These are phyloP conservation scores for Penicillium coprophilum DNA, from an alignment of 495 filamentous ascomycete species.

Conservation along the genomic window DNA sequence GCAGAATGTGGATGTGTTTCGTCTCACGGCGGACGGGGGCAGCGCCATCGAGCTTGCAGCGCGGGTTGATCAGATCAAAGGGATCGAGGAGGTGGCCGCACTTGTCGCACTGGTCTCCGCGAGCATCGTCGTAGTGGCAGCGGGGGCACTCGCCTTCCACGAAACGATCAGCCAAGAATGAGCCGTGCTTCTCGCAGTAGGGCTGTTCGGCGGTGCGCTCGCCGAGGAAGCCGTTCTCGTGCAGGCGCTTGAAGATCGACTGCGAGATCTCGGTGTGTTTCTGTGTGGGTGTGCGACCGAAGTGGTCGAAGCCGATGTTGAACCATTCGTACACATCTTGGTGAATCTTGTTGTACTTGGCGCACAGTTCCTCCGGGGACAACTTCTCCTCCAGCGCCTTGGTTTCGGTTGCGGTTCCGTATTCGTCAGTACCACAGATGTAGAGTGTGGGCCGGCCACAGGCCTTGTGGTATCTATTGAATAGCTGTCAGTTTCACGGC, in stretches of 20 bases:
- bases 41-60: constrained; percentile 82
- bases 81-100: constrained; percentile 82
- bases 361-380: constrained; percentile 70
- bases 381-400: constrained; percentile 69
- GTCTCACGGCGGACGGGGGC: constrained; percentile 71
- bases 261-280: constrained; percentile 87
- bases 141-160: constrained; percentile 86
- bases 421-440: constrained; percentile 66
- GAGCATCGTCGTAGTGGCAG: constrained; percentile 77
- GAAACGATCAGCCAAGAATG: constrained; percentile 89
- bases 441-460: constrained; percentile 61
- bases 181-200: constrained; percentile 79
- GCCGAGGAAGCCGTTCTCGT: constrained; percentile 77
- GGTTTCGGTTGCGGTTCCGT: constrained; percentile 85
- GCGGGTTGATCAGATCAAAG: constrained; percentile 54
- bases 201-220: constrained; percentile 77
- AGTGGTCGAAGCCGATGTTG: constrained; percentile 79
- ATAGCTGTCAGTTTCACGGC: constrained; percentile 12
- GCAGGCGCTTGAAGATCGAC: constrained; percentile 74
- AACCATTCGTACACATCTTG: constrained; percentile 88
- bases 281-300: constrained; percentile 77
- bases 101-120: constrained; percentile 85
- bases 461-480: constrained; percentile 64
- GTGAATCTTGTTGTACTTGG: constrained; percentile 84
- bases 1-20: constrained; percentile 70